These are phyloP conservation scores for Fusarium austroafricanum DNA, from an alignment of 2,329 filamentous ascomycete genomes.

Conservation along the genomic window DNA sequence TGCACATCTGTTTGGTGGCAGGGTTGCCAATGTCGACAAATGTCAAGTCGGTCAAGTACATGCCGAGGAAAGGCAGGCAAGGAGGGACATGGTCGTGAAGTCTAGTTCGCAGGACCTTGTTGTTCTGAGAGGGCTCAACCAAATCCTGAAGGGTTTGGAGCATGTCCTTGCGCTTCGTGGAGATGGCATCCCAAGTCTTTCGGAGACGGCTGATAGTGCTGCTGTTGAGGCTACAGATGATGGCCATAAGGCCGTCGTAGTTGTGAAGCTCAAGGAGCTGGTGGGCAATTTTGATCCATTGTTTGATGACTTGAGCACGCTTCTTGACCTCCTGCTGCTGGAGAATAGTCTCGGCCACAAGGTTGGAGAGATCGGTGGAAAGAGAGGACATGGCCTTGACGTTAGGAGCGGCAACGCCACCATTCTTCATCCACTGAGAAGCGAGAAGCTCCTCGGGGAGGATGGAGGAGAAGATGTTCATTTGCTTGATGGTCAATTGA, in stretches of 20 bases:
- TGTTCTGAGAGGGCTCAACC: constrained; percentile 91
- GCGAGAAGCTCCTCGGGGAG: constrained; percentile 91
- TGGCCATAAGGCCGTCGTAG: constrained; percentile 96
- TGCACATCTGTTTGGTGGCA: constrained; percentile 77
- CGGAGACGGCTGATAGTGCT: constrained; percentile 90
- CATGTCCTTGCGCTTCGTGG: constrained; percentile 82
- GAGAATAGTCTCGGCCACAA: constrained; percentile 93
- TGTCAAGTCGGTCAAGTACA: constrained; percentile 95
- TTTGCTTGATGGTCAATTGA: constrained; percentile 93
- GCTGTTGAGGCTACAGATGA: constrained; percentile 92
- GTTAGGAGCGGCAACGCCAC: constrained; percentile 81
- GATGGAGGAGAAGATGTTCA: constrained; percentile 90
- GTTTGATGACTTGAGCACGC: constrained; percentile 89
- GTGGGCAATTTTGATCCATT: constrained; percentile 95
- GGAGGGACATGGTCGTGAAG: constrained; percentile 89
- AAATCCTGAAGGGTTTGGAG: constrained; percentile 84
- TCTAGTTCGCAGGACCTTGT: constrained; percentile 83
- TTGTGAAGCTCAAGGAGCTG: constrained; percentile 92
- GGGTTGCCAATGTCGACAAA: constrained; percentile 97
- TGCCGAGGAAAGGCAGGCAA: constrained; percentile 94
- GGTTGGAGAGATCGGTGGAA: constrained; percentile 90
- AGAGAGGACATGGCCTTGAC: constrained; percentile 94
- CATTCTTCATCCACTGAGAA: constrained; percentile 94
- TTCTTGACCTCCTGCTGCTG: constrained; percentile 92
- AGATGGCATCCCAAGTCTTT: constrained; percentile 92